These are phyloP conservation scores for Paramyrothecium roridum DNA, from an alignment of 2,329 filamentous ascomycete genomes.

Conservation along the genomic window DNA sequence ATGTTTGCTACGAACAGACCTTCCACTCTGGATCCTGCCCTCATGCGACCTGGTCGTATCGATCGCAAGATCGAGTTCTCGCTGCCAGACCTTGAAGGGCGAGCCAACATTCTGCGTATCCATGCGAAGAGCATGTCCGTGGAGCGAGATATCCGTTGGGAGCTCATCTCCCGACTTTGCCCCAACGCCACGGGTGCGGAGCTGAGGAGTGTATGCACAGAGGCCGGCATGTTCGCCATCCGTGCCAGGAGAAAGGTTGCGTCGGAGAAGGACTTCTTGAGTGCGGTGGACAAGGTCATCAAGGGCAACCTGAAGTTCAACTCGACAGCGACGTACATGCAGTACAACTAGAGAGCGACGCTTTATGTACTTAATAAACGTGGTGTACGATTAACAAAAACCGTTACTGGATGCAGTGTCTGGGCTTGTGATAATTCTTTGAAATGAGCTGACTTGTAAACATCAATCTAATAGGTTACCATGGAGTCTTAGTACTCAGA, in stretches of 20 bases:
- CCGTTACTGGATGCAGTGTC: not conserved
- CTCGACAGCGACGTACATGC: slow-evolving; percentile 95
- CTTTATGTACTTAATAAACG: slow-evolving; percentile 20
- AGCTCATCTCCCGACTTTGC: slow-evolving; percentile 94
- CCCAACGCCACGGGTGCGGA: slow-evolving; percentile 97
- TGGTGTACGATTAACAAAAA: slow-evolving; percentile 28
- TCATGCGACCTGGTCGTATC: slow-evolving; percentile 96
- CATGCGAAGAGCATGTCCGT: slow-evolving; percentile 99
- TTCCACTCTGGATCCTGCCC: slow-evolving; percentile 90
- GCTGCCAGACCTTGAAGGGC: slow-evolving; percentile 91
- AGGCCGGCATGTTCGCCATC: slow-evolving; percentile 98
- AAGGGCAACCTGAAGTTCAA: slow-evolving; percentile 99
- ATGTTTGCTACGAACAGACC: slow-evolving; percentile 99
- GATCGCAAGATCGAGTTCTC: slow-evolving; percentile 99
- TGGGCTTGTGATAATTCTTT: not conserved
- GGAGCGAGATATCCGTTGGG: slow-evolving; percentile 97
- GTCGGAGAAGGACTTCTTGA: slow-evolving; percentile 97
- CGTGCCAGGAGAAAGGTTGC: slow-evolving; percentile 93
- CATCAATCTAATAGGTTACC: not conserved
- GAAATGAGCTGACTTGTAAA: no score
- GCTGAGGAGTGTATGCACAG: slow-evolving; percentile 91
- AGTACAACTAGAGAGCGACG: slow-evolving; percentile 79
- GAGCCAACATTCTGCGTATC: slow-evolving; percentile 95
- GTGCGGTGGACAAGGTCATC: slow-evolving; percentile 98
- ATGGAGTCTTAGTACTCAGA: no score